phyloP scores from a whole-genome alignment of 345 rosid species.

The Dovyalis caffra region DNA sequence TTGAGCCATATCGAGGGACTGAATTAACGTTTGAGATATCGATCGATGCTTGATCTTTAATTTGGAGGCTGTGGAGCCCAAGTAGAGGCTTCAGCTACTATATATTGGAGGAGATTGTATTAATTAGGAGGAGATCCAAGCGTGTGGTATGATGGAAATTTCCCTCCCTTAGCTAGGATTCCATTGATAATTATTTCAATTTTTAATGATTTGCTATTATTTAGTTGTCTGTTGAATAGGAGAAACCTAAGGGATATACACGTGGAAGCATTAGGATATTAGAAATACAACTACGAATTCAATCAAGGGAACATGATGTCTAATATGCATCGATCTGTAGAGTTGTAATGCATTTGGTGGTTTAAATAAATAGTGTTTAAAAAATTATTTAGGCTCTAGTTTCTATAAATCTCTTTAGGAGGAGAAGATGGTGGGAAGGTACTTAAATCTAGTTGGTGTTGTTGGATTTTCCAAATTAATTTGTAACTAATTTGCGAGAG shows the following conservation, averaged over 20 bases:
- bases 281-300: slow-evolving; percentile 33
- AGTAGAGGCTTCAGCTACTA: neutral
- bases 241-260: slow-evolving; percentile 27
- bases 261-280: slow-evolving; percentile 36
- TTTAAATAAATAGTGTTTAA: neutral
- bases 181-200: slow-evolving; percentile 14
- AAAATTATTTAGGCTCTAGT: neutral
- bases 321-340: slow-evolving; percentile 35
- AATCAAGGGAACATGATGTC: slow-evolving; percentile 42
- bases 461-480: neutral
- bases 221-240: slow-evolving; percentile 38
- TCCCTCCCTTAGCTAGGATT: slow-evolving; percentile 26
- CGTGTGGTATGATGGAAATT: slow-evolving; percentile 44
- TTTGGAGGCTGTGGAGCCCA: slow-evolving; percentile 3
- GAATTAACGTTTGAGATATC: neutral
- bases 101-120: slow-evolving; percentile 5
- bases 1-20: slow-evolving; percentile 26
- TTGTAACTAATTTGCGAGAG: too few relatives aligned
- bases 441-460: neutral
- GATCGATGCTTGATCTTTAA: neutral
- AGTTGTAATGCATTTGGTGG: neutral
- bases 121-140: slow-evolving; percentile 16
- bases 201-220: neutral
- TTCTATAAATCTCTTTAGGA: neutral
- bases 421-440: slow-evolving; percentile 11